Percentiles rank a stretch among this genome's conserved stretches.
phyloP scores from a whole-genome alignment of 1,284 basidiomycete genomes.

The Austropuccinia psidii region DNA sequence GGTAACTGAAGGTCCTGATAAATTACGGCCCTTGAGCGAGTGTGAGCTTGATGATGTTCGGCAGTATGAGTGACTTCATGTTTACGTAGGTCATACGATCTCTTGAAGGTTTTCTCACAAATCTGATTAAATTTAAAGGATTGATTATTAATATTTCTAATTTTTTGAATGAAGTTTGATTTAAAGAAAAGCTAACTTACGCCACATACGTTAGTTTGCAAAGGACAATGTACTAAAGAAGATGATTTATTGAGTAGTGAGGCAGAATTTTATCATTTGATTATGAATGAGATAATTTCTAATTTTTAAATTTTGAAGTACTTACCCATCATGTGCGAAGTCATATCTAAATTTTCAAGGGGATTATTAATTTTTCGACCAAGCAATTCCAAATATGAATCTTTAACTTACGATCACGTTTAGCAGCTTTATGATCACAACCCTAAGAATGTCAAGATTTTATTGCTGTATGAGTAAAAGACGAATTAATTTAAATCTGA shows the following conservation, averaged over 20 bases:
- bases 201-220: conserved; percentile 35
- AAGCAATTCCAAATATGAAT: neutral
- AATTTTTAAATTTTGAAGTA: no score
- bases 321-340: conserved; percentile 37
- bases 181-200: neutral
- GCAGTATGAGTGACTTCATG: conserved; percentile 35
- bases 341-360: conserved; percentile 28
- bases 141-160: neutral
- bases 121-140: conserved; percentile 8
- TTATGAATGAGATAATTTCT: neutral
- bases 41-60: conserved; percentile 30
- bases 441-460: conserved; percentile 10
- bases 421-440: conserved; percentile 31
- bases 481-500: no score
- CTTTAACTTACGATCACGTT: conserved; percentile 27
- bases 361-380: neutral
- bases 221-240: conserved; percentile 29
- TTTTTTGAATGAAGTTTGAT: no score
- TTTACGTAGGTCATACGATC: conserved; percentile 32
- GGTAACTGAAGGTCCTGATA: conserved; percentile 25
- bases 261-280: neutral
- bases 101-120: conserved; percentile 34
- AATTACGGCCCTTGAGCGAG: conserved; percentile 28
- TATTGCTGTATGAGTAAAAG: neutral
- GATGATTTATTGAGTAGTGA: neutral